Base-by-base conservation (phyloP, 2,329 filamentous ascomycete species). In the Trichoderma sp. region DNA sequence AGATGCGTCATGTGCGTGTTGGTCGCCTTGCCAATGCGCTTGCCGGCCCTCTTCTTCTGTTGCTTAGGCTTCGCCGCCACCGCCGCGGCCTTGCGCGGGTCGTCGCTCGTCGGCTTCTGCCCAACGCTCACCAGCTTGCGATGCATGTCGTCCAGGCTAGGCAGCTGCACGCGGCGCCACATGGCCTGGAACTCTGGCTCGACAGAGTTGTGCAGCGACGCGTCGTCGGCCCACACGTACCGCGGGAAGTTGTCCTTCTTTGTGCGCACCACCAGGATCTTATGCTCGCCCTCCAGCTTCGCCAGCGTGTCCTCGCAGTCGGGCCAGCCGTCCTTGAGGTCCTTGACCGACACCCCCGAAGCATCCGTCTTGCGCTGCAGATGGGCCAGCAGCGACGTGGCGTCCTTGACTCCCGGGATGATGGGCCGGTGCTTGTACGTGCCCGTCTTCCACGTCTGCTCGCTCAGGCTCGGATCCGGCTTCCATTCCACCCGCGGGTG, bases 291-390 rank as follows among this genome's bases (percentile, higher is more conserved):
- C 86, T 98, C 96, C 69, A 99, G 89, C 79, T 90, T 88, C 77
- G 93, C 90, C 82, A 99, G 93, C 11, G 93, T 90, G 24, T 93
- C 90, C 76, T 95, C 92, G 81, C 95, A 97, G 80, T 93, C 92
- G 29, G 93, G 92, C 97, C 97, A 99, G 77, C 97, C 97, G 83
- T 99, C 97, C 85, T 98, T 97, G 77, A 99, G 89, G 80, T 98
- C 95, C 83, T 95, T 95, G 77, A 98, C 94, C 50, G 89, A 89
- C 73, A 98, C 90, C 14, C 94, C 95, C 78, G 93, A 91, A 1
- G 94, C 94, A 76, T 95, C 95, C 71, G 91, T 91, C 84, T 95
- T 95, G 72, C 89, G 88, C 85, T 98, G 95, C 38, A 99, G 90
- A 82, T 94, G 93, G 74, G 90, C 90, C 73, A 97, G 91, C 73